A percentile compares a stretch with the other conserved stretches of the same genome.
Conservation (phyloP, 371 early-diverging fungal genomes). For the Saksenaea oblongispora region DNA sequence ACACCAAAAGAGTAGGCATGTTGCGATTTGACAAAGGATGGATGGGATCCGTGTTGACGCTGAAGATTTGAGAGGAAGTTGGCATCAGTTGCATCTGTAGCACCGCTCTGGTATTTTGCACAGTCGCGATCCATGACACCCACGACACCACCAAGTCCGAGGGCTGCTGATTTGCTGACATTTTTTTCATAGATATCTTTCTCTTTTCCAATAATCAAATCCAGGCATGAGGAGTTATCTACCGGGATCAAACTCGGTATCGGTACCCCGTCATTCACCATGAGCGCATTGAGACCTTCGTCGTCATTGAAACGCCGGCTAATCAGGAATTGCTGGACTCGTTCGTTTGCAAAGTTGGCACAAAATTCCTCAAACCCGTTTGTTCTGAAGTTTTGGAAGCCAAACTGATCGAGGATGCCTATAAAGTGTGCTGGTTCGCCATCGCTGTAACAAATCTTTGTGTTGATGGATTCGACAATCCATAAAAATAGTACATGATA, state of each 20-base stretch:
- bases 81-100: slow-evolving; percentile 43
- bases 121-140: slow-evolving; percentile 62
- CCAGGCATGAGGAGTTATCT: slow-evolving; percentile 67
- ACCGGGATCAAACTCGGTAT: slow-evolving; percentile 53
- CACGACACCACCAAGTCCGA: slow-evolving; percentile 62
- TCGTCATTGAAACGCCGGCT: slow-evolving; percentile 67
- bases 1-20: slow-evolving; percentile 62
- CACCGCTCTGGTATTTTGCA: slow-evolving; percentile 36
- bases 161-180: slow-evolving; percentile 25
- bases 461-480: slow-evolving; percentile 79
- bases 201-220: slow-evolving; percentile 52
- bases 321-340: slow-evolving; percentile 72
- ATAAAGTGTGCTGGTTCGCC: slow-evolving; percentile 68
- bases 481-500: slow-evolving; percentile 78
- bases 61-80: slow-evolving; percentile 43
- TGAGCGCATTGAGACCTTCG: slow-evolving; percentile 22
- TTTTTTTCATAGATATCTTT: slow-evolving; percentile 25
- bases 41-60: slow-evolving; percentile 29
- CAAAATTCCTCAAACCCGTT: slow-evolving; percentile 81
- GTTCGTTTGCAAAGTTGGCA: slow-evolving; percentile 86
- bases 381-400: slow-evolving; percentile 62
- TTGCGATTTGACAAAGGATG: slow-evolving; percentile 36
- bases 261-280: slow-evolving; percentile 33
- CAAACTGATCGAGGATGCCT: slow-evolving; percentile 74
- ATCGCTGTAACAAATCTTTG: slow-evolving; percentile 63